These are phyloP conservation scores for Arthonia radiata DNA, from an alignment of 495 filamentous ascomycete genomes.

Conservation along the genomic window DNA sequence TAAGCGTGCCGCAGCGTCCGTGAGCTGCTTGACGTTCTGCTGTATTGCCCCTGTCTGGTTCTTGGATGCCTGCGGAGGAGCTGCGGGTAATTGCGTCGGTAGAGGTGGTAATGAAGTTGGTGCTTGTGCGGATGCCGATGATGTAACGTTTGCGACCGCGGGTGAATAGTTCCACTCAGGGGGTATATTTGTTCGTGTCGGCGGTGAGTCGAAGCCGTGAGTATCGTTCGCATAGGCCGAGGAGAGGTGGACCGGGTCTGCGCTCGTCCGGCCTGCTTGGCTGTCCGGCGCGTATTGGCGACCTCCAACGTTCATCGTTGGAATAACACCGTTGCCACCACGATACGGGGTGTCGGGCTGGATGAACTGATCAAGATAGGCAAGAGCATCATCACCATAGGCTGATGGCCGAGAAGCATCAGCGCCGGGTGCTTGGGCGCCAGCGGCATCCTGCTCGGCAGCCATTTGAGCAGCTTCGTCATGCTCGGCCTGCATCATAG, in stretches of 20 bases:
- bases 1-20: no score
- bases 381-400: slow-evolving; percentile 1
- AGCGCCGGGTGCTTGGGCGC: not conserved
- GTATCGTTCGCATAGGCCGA: slow-evolving; percentile 4
- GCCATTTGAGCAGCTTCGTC: no score
- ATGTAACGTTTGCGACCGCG: no score
- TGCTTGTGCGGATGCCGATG: no score
- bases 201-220: slow-evolving; percentile 14
- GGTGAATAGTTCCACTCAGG: no score
- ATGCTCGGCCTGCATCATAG: not conserved
- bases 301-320: slow-evolving; percentile 10
- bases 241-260: slow-evolving; percentile 1
- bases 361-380: slow-evolving; percentile 2
- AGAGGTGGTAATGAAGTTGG: no score
- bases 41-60: no score
- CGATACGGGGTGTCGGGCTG: slow-evolving; percentile 1
- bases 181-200: slow-evolving; percentile 1
- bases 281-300: slow-evolving; percentile 2
- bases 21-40: no score
- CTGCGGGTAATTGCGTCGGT: no score
- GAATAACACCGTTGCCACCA: not conserved
- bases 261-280: not conserved
- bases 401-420: not conserved
- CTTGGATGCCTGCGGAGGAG: no score
- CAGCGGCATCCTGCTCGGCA: no score